These are phyloP conservation scores for Chaetomium globosum DNA, from an alignment of 2,329 filamentous ascomycete species.

Conservation along the genomic window DNA sequence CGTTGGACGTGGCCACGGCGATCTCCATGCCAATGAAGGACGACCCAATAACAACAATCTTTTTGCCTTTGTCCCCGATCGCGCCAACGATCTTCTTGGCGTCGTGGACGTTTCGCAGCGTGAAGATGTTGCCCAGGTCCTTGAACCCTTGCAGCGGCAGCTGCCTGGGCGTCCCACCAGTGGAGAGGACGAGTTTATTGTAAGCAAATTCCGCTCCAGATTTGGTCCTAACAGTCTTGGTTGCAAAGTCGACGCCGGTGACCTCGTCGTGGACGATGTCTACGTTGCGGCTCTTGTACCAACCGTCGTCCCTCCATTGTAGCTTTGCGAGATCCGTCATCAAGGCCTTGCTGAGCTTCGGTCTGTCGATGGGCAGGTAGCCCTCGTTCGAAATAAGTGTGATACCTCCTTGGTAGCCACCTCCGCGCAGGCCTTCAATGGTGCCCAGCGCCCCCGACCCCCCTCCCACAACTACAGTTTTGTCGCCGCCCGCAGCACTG, in stretches of 20 bases:
- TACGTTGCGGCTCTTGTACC: conserved; percentile 68
- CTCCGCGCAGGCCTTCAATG: conserved; percentile 78
- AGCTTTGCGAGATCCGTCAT: conserved; percentile 79
- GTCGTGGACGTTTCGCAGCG: conserved; percentile 76
- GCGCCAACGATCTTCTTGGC: conserved; percentile 75
- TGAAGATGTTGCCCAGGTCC: conserved; percentile 83
- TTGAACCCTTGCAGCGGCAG: conserved; percentile 86
- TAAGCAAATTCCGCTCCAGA: conserved; percentile 73
- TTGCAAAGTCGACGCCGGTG: conserved; percentile 72
- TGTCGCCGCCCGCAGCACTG: conserved; percentile 57
- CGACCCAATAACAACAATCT: conserved; percentile 87
- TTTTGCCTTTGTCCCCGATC: conserved; percentile 83
- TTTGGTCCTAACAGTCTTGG: conserved; percentile 74
- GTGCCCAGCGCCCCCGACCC: conserved; percentile 82
- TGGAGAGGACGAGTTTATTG: conserved; percentile 86
- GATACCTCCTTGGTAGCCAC: conserved; percentile 77
- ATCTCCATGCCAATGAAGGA: conserved; percentile 99
- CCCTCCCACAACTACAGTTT: conserved; percentile 83
- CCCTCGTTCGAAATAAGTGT: conserved; percentile 84
- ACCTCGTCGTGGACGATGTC: conserved; percentile 66
- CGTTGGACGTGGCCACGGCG: conserved; percentile 77
- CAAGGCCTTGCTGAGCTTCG: conserved; percentile 93
- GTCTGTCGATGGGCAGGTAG: conserved; percentile 85
- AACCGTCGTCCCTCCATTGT: conserved; percentile 73
- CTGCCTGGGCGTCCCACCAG: conserved; percentile 74